phyloP scores from a whole-genome alignment of 306 rosid genomes.

The Vigna angularis region DNA sequence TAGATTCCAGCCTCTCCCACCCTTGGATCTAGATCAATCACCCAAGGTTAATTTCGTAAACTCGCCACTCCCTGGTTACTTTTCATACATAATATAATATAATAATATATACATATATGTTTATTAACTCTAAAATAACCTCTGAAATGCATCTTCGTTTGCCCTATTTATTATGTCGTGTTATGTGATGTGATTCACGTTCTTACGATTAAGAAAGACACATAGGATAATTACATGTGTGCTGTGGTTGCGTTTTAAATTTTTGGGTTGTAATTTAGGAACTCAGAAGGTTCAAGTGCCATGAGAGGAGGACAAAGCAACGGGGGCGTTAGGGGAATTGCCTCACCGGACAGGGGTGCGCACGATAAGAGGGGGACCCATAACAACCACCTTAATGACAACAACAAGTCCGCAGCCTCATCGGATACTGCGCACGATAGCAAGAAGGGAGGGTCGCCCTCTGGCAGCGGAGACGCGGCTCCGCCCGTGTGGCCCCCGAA shows the following conservation, averaged over 20 bases:
- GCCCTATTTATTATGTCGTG: slow-evolving; percentile 32
- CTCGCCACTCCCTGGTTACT: slow-evolving; percentile 41
- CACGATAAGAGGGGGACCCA: slow-evolving; percentile 81
- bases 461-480: slow-evolving; percentile 83
- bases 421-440: slow-evolving; percentile 95
- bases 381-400: slow-evolving; percentile 47
- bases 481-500: slow-evolving; percentile 89
- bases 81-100: neutral
- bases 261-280: slow-evolving; percentile 57
- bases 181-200: slow-evolving; percentile 32
- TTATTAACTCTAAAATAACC: slow-evolving; percentile 15
- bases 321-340: slow-evolving; percentile 80
- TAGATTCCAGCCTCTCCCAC: slow-evolving; percentile 42
- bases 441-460: slow-evolving; percentile 90
- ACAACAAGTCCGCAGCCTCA: slow-evolving; percentile 75
- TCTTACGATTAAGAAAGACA: slow-evolving; percentile 32
- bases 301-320: slow-evolving; percentile 92
- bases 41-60: slow-evolving; percentile 74
- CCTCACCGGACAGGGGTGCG: slow-evolving; percentile 88
- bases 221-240: slow-evolving; percentile 35
- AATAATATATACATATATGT: neutral
- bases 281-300: slow-evolving; percentile 73
- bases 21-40: slow-evolving; percentile 50
- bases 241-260: slow-evolving; percentile 1
- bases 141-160: slow-evolving; percentile 29